Percentiles rank a stretch among this genome's conserved stretches.
phyloP scores from a whole-genome alignment of 306 rosid genomes.

The Citrullus amarus region DNA sequence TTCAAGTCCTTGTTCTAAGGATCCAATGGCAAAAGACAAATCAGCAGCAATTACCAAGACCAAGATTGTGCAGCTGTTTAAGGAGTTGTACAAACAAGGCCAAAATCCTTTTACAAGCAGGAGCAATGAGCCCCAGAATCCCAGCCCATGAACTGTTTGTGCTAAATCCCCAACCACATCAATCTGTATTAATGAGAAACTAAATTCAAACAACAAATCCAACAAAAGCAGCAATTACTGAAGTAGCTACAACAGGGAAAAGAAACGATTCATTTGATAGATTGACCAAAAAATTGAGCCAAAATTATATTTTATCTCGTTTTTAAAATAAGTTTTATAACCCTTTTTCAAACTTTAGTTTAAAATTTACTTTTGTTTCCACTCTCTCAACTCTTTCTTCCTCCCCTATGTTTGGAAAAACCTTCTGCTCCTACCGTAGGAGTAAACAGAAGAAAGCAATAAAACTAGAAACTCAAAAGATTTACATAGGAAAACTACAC shows the following conservation, averaged over 20 bases:
- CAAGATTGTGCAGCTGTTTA: slow-evolving; percentile 17
- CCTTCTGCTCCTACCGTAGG: too few relatives aligned
- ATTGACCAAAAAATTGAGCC: too few relatives aligned
- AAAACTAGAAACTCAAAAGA: too few relatives aligned
- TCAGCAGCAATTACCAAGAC: slow-evolving; percentile 28
- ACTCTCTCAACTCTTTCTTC: too few relatives aligned
- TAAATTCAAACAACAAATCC: background rate
- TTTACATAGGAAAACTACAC: too few relatives aligned
- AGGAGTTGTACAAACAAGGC: slow-evolving; percentile 12
- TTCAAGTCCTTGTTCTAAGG: slow-evolving; percentile 30
- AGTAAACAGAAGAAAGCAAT: too few relatives aligned
- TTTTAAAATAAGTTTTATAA: too few relatives aligned
- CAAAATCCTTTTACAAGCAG: slow-evolving; percentile 13
- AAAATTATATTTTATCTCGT: too few relatives aligned
- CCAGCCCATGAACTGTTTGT: background rate
- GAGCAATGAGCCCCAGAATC: background rate
- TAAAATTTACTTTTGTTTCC: too few relatives aligned
- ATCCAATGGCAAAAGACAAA: slow-evolving; percentile 29
- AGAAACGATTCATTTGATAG: too few relatives aligned
- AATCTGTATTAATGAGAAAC: background rate
- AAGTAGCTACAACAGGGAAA: background rate
- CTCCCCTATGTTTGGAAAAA: too few relatives aligned
- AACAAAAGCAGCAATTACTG: background rate
- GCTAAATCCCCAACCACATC: background rate
- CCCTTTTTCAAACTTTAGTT: too few relatives aligned